Evolutionary conservation across 768 basidiomycete genomes (phyloP).

Genomic region (Boletus reticuloceps): DNA sequence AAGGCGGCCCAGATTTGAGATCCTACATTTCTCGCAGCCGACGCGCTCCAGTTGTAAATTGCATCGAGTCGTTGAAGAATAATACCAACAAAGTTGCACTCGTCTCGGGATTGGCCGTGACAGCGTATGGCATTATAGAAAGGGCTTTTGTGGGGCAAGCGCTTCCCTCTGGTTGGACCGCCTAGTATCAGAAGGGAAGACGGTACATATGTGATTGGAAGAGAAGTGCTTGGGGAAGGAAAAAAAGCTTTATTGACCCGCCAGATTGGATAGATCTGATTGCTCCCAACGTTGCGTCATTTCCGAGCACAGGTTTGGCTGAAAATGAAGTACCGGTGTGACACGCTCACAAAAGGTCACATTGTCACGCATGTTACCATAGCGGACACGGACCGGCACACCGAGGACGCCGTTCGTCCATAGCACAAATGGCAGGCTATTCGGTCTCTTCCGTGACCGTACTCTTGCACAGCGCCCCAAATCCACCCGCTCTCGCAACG

Average conservation of each 20-base stretch:
- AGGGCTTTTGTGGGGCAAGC: background rate
- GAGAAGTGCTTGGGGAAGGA: background rate
- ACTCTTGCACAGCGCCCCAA: conserved; percentile 27
- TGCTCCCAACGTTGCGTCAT: conserved; percentile 18
- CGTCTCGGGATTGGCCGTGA: conserved; percentile 6
- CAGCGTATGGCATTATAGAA: background rate
- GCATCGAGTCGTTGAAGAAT: background rate
- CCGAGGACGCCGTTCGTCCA: conserved; percentile 6
- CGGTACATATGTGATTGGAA: conserved; percentile 7
- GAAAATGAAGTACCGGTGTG: conserved; percentile 27
- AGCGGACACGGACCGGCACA: conserved; percentile 8
- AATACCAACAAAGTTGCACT: background rate
- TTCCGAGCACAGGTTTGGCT: conserved; percentile 31
- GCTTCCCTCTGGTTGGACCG: background rate
- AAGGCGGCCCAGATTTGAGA: background rate
- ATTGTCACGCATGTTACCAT: conserved; percentile 26
- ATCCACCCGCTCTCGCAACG: conserved; percentile 52
- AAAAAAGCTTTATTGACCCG: conserved; percentile 4
- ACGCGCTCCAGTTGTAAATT: background rate
- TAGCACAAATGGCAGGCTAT: background rate
- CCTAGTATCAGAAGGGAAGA: background rate
- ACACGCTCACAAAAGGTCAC: conserved; percentile 18
- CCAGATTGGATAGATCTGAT: conserved; percentile 14
- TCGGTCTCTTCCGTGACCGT: conserved; percentile 2
- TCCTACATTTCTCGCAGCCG: conserved; percentile 1